Conservation (phyloP, 495 filamentous ascomycete genomes). For the Penicillium goetzii region DNA sequence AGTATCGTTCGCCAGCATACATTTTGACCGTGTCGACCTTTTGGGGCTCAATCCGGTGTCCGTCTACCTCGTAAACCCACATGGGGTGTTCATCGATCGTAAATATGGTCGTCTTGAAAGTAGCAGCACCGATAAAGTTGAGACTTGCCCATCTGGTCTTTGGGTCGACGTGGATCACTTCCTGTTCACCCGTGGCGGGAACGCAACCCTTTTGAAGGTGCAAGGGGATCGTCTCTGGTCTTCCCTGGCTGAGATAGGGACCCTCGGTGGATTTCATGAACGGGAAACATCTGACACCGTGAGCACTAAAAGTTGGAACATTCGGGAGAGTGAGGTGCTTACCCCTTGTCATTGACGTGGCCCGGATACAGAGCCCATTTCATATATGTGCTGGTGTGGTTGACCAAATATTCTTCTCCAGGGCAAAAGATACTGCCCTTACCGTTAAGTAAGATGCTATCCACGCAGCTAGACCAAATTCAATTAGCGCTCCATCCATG, state of each 20-base stretch:
- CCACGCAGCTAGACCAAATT: slow-evolving; percentile 36
- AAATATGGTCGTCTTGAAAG: slow-evolving; percentile 40
- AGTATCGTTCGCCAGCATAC: slow-evolving; percentile 41
- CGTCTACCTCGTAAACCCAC: slow-evolving; percentile 49
- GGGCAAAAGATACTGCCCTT: slow-evolving; percentile 53
- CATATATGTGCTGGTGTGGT: not conserved
- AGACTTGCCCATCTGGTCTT: slow-evolving; percentile 48
- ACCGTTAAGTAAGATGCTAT: slow-evolving; percentile 58
- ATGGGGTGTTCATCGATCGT: slow-evolving; percentile 50
- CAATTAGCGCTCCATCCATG: too few species aligned
- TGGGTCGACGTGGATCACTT: slow-evolving; percentile 41
- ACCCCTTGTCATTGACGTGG: slow-evolving; percentile 2
- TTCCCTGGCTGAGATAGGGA: not conserved
- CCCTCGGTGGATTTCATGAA: not conserved
- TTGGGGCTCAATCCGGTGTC: slow-evolving; percentile 42
- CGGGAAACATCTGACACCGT: not conserved
- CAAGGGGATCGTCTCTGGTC: slow-evolving; percentile 34
- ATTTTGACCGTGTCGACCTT: slow-evolving; percentile 32
- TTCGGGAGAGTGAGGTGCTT: not conserved
- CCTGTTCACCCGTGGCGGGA: slow-evolving; percentile 35
- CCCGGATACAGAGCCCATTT: slow-evolving; percentile 26
- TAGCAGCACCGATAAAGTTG: slow-evolving; percentile 50
- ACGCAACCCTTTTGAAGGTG: slow-evolving; percentile 41
- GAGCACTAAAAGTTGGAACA: not conserved
- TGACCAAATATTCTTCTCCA: slow-evolving; percentile 33